A percentile compares a stretch with the other conserved stretches of the same genome.
Conservation (phyloP, 2,329 filamentous ascomycete species). For the Epichloe scottii region DNA sequence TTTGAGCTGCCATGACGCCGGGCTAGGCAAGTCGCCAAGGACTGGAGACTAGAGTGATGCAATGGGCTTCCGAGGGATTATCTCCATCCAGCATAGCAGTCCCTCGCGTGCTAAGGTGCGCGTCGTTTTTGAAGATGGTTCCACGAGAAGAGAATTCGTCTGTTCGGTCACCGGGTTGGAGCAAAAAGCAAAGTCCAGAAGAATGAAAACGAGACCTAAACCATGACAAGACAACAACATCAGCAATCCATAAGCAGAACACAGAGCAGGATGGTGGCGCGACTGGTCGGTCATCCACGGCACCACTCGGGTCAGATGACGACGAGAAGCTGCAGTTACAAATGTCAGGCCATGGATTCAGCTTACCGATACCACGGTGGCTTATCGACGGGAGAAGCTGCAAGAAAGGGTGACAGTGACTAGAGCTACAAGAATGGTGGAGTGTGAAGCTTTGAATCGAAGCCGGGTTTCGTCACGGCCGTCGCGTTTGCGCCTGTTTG, state of each 20-base stretch:
- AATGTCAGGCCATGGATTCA: not conserved
- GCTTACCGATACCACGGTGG: not conserved
- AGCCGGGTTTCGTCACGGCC: not conserved
- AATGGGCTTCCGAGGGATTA: not conserved
- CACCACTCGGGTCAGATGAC: not conserved
- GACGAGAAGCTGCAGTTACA: not conserved
- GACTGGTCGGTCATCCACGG: not conserved
- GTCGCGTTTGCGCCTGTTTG: not conserved
- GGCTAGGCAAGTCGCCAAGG: not conserved
- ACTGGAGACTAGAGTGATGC: not conserved
- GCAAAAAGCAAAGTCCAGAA: not conserved
- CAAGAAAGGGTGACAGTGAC: too few relatives aligned
- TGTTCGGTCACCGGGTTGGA: not conserved
- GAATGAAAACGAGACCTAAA: too few relatives aligned
- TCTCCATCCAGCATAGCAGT: conserved; percentile 9
- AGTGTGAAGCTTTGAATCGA: not conserved
- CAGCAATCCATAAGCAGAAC: not conserved
- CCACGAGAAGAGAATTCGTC: not conserved
- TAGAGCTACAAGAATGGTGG: not conserved
- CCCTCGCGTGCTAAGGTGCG: not conserved
- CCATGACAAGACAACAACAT: not conserved
- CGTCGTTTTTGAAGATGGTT: not conserved
- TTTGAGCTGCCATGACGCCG: conserved; percentile 29
- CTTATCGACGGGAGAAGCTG: too few relatives aligned
- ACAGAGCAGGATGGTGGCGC: not conserved